Conservation (phyloP, 1,284 basidiomycete genomes). For the Bjerkandera adusta region DNA sequence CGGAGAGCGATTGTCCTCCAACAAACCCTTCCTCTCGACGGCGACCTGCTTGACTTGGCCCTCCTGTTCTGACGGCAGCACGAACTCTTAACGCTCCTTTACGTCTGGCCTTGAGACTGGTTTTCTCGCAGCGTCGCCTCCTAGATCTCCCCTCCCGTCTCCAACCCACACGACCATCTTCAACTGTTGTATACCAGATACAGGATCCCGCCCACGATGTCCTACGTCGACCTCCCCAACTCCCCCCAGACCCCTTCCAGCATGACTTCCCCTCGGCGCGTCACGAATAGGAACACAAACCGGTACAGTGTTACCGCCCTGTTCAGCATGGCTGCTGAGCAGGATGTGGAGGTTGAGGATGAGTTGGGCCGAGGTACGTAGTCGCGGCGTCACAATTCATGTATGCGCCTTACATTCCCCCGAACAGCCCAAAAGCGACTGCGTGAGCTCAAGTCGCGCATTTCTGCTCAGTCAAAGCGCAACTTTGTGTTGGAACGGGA, state of each 20-base stretch:
- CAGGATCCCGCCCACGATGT: slow-evolving; percentile 41
- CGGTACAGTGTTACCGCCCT: slow-evolving; percentile 95
- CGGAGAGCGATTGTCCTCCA: not conserved
- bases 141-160: slow-evolving; percentile 10
- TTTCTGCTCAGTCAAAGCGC: slow-evolving; percentile 98
- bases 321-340: slow-evolving; percentile 97
- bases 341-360: slow-evolving; percentile 98
- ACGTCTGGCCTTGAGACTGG: slow-evolving; percentile 14
- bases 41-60: slow-evolving; percentile 5
- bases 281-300: slow-evolving; percentile 92
- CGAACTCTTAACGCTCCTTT: slow-evolving; percentile 21
- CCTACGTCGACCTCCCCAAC: slow-evolving; percentile 55
- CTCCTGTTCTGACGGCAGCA: slow-evolving; percentile 16
- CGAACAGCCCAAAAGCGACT: slow-evolving; percentile 88
- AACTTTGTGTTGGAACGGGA: slow-evolving; percentile 99
- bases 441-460: slow-evolving; percentile 94
- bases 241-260: slow-evolving; percentile 50
- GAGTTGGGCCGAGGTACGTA: slow-evolving; percentile 88
- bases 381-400: not conserved
- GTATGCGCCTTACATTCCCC: not conserved
- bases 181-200: slow-evolving; percentile 14
- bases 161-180: slow-evolving; percentile 1
- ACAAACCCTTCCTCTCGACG: slow-evolving; percentile 9
- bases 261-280: slow-evolving; percentile 60
- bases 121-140: slow-evolving; percentile 8